Percentiles rank a stretch among this genome's conserved stretches.
These are phyloP conservation scores for Trypanosoma rangeli DNA, from an alignment of 208 protist species.

Conservation along the genomic window DNA sequence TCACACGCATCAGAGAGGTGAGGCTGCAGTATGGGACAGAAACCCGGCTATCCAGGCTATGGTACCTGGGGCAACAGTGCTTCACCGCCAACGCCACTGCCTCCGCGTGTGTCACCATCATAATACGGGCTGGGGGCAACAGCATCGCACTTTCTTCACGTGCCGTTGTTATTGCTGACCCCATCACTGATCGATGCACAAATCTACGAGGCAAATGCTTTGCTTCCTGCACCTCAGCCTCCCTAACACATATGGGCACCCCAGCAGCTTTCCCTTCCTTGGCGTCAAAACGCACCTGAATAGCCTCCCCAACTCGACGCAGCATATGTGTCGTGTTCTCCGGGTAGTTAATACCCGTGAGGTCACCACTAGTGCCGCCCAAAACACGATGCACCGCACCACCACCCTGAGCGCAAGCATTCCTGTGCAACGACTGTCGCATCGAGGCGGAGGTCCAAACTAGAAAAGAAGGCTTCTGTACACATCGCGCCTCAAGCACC, in stretches of 20 bases:
- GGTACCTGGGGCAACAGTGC: constrained; percentile 66
- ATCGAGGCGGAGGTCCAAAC: constrained; percentile 22
- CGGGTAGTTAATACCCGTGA: constrained; percentile 15
- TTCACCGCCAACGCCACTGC: constrained; percentile 58
- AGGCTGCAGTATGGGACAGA: constrained; percentile 83
- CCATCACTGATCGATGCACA: not conserved
- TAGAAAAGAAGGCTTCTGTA: not conserved
- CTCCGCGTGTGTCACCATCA: constrained; percentile 82
- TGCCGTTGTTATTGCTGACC: not conserved
- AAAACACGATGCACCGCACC: not conserved
- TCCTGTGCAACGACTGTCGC: constrained; percentile 4
- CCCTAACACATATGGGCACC: constrained; percentile 42
- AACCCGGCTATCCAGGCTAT: constrained; percentile 42
- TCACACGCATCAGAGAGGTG: constrained; percentile 57
- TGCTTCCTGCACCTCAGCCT: constrained; percentile 40
- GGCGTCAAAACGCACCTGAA: constrained; percentile 47
- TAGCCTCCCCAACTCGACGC: constrained; percentile 54
- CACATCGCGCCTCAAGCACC: constrained; percentile 8
- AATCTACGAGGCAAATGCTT: constrained; percentile 21
- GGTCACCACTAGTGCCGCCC: not conserved
- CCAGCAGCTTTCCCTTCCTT: constrained; percentile 17
- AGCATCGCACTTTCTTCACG: constrained; percentile 26
- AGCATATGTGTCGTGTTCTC: constrained; percentile 9
- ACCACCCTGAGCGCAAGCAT: not conserved
- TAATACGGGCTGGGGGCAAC: constrained; percentile 66